Evolutionary conservation across 371 early-diverging fungal species (phyloP), one percentile per base, ranked within the genome.

Genomic region (Circinella umbellata): DNA sequence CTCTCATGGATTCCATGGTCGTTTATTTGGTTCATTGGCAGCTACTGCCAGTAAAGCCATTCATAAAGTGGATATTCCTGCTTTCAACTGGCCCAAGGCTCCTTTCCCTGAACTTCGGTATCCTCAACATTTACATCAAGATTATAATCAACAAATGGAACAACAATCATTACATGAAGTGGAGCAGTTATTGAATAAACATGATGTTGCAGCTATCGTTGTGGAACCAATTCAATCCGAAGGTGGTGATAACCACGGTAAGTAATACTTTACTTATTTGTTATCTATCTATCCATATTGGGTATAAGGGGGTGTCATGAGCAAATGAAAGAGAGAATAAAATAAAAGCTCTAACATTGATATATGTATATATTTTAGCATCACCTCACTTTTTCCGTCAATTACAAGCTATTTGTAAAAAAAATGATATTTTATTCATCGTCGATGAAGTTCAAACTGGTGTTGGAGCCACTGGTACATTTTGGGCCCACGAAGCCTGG

Each of bases 361-460:
- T 51, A 8, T 5, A 51, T 15, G n/a, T 49, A 4, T 49, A 49
- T 49, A 49, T 65, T 60, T 57, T 65, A 83, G 93, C 94, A 3
- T 90, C 92, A 10, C 77, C 90, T 10, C 74, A 71, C 13, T 95
- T 88, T 72, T 91, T 92, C 80, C 87, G 85, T 42, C 79, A 77
- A 3, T 72, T 94, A 57, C 85, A 93, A 61, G 81, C 87, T 6
- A 70, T 94, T 64, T 93, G 93, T 42, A 73, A 82, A 51, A 76
- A 85, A 55, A 67, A 88, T 61, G 89, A 86, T 37, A 88, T 93
- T 15, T 74, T 92, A 55, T 85, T 95, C 73, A 93, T 95, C 68
- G 92, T 91, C 10, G 95, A 95, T 66, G 95, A 95, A 73, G 93
- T 94, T 20, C 94, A 95, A 72, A 92, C 92, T 0, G 95, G 95